These are phyloP conservation scores for Fraxinus ornus DNA, from an alignment of 305 asterid genomes.

Conservation along the genomic window DNA sequence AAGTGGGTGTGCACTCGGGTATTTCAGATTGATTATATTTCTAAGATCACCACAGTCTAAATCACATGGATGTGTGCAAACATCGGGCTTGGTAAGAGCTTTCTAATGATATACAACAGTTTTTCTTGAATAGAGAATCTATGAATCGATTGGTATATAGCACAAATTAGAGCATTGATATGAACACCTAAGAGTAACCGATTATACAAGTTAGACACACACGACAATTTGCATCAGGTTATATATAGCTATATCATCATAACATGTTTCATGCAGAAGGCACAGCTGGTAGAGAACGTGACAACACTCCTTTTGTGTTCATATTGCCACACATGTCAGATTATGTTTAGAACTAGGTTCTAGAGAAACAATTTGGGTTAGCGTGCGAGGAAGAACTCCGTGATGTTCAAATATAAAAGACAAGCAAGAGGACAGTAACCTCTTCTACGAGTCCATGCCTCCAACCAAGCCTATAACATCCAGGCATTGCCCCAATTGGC, in stretches of 20 bases:
- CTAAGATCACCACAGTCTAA: background rate
- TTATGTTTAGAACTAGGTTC: background rate
- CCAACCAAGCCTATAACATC: conserved; percentile 99
- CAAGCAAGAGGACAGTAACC: conserved; percentile 41
- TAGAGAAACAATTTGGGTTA: background rate
- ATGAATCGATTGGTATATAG: background rate
- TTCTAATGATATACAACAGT: background rate
- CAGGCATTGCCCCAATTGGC: conserved; percentile 99
- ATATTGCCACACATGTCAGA: background rate
- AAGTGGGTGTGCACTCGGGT: background rate
- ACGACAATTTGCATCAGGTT: background rate
- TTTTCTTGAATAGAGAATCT: background rate
- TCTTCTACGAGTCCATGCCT: conserved; percentile 95
- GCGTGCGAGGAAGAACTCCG: background rate
- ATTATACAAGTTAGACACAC: background rate
- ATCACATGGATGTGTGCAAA: background rate
- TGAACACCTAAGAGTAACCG: background rate
- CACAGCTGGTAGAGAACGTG: background rate
- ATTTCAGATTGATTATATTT: background rate
- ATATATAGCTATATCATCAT: background rate
- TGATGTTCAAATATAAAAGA: conserved; percentile 4
- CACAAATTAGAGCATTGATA: background rate
- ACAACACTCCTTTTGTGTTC: background rate
- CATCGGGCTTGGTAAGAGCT: background rate
- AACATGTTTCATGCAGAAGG: background rate